phyloP scores from a whole-genome alignment of 2,329 filamentous ascomycete genomes.

The Aspergillus intermedius region DNA sequence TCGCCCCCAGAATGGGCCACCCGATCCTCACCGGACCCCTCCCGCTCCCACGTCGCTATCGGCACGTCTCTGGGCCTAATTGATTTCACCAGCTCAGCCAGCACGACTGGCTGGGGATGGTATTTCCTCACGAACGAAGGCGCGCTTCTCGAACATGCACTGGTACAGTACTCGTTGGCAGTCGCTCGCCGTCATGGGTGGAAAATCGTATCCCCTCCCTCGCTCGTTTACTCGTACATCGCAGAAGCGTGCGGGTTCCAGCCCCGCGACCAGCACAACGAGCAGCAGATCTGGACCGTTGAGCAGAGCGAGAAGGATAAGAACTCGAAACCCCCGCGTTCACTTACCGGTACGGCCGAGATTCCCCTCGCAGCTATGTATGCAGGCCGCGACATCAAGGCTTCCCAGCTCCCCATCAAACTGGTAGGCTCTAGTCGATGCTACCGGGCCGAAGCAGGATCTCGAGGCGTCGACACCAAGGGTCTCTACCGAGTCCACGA shows the following conservation, averaged over 20 bases:
- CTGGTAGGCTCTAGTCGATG: slow-evolving; percentile 81
- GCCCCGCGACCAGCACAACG: slow-evolving; percentile 80
- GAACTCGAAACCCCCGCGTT: slow-evolving; percentile 58
- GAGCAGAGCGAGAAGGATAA: slow-evolving; percentile 60
- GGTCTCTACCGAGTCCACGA: slow-evolving; percentile 95
- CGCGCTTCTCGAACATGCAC: slow-evolving; percentile 87
- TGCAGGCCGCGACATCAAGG: slow-evolving; percentile 63
- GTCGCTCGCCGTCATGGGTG: slow-evolving; percentile 69
- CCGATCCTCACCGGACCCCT: slow-evolving; percentile 11
- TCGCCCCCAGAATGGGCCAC: slow-evolving; percentile 28
- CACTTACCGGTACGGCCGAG: slow-evolving; percentile 83
- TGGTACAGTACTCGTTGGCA: slow-evolving; percentile 76
- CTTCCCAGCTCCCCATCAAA: slow-evolving; percentile 64
- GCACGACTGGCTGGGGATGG: slow-evolving; percentile 93
- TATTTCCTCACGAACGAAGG: slow-evolving; percentile 93
- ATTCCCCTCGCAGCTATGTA: slow-evolving; percentile 91
- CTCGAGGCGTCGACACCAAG: slow-evolving; percentile 82
- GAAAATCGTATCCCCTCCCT: slow-evolving; percentile 75
- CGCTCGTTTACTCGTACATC: slow-evolving; percentile 86
- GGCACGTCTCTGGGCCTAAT: slow-evolving; percentile 80
- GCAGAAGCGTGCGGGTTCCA: slow-evolving; percentile 89
- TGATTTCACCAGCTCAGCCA: slow-evolving; percentile 75
- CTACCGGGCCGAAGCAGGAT: slow-evolving; percentile 91
- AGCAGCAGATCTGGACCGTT: slow-evolving; percentile 85
- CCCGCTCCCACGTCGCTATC: slow-evolving; percentile 76